A percentile compares a stretch with the other conserved stretches of the same genome.
These are phyloP conservation scores for Heliamphora exappendiculata DNA, from an alignment of 148 eudicot genomes.

Conservation along the genomic window DNA sequence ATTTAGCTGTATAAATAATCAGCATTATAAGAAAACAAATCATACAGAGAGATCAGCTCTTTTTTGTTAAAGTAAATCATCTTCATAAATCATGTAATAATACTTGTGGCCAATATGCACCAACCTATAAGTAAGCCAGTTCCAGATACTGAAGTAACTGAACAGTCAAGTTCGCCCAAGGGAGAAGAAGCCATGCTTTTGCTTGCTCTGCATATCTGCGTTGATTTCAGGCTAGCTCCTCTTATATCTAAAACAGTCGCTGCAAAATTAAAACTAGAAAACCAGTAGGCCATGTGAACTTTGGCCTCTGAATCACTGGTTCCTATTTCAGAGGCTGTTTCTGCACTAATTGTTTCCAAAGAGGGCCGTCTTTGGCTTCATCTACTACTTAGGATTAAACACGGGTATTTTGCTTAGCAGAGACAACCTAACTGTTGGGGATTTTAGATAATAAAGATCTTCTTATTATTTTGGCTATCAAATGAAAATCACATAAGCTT, in stretches of 20 bases:
- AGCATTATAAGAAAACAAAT: background rate
- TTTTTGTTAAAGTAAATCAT: background rate
- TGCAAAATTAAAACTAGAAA: too few relatives aligned
- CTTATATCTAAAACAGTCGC: background rate
- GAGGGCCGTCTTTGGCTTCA: too few relatives aligned
- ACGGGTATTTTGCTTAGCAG: background rate
- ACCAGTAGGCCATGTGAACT: too few relatives aligned
- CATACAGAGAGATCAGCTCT: background rate
- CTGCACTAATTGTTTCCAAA: too few relatives aligned
- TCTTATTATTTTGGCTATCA: too few relatives aligned
- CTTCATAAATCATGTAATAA: background rate
- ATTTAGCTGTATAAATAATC: background rate
- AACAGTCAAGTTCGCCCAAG: background rate
- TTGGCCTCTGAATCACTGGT: too few relatives aligned
- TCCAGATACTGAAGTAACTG: background rate
- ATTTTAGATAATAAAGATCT: too few relatives aligned
- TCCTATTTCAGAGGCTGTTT: too few relatives aligned
- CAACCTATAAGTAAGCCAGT: background rate
- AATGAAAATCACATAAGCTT: too few relatives aligned
- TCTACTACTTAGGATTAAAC: too few relatives aligned
- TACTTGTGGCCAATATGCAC: background rate
- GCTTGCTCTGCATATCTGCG: background rate
- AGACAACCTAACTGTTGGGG: background rate
- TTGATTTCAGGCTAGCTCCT: background rate
- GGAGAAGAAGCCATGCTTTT: background rate